A percentile compares a stretch with the other conserved stretches of the same genome.
Conservation (phyloP, 495 filamentous ascomycete species). For the Penicillium psychrofluorescens region DNA sequence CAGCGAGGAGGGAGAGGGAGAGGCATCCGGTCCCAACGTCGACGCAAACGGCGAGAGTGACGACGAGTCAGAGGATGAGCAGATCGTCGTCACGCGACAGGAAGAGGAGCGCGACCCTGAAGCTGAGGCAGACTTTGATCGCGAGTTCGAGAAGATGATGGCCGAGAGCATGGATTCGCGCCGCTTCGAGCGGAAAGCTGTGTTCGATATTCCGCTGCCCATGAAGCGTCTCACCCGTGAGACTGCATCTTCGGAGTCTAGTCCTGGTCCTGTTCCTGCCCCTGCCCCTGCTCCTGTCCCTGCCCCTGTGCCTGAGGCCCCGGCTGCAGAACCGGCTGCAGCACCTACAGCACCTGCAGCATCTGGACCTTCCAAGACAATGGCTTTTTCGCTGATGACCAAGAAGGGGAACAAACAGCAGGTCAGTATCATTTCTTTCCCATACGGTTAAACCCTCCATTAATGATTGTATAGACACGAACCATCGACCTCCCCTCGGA, state of each 20-base stretch:
- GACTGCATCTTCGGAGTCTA: slow-evolving; percentile 37
- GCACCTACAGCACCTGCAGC: slow-evolving; percentile 20
- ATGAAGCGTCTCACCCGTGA: slow-evolving; percentile 69
- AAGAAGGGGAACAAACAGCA: slow-evolving; percentile 95
- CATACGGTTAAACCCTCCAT: no score
- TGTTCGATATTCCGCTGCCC: slow-evolving; percentile 90
- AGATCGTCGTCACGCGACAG: slow-evolving; percentile 82
- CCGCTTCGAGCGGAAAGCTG: slow-evolving; percentile 85
- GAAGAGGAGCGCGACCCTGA: slow-evolving; percentile 90
- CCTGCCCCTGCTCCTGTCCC: background rate
- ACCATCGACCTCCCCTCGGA: slow-evolving; percentile 92
- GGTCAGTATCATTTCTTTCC: slow-evolving; percentile 35
- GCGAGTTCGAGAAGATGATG: slow-evolving; percentile 98
- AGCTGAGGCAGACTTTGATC: slow-evolving; percentile 93
- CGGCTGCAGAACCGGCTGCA: background rate
- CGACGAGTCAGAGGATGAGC: slow-evolving; percentile 65
- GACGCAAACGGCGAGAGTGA: slow-evolving; percentile 32
- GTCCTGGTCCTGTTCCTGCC: background rate
- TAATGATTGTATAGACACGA: slow-evolving; percentile 55
- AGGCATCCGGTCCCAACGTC: slow-evolving; percentile 47
- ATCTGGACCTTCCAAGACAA: slow-evolving; percentile 49
- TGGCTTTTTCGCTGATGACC: slow-evolving; percentile 94
- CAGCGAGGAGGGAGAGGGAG: slow-evolving; percentile 50
- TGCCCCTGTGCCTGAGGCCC: background rate
- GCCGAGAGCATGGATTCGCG: slow-evolving; percentile 88